Conservation (phyloP, 2,329 filamentous ascomycete genomes). For the Cordyceps fumosorosea region DNA sequence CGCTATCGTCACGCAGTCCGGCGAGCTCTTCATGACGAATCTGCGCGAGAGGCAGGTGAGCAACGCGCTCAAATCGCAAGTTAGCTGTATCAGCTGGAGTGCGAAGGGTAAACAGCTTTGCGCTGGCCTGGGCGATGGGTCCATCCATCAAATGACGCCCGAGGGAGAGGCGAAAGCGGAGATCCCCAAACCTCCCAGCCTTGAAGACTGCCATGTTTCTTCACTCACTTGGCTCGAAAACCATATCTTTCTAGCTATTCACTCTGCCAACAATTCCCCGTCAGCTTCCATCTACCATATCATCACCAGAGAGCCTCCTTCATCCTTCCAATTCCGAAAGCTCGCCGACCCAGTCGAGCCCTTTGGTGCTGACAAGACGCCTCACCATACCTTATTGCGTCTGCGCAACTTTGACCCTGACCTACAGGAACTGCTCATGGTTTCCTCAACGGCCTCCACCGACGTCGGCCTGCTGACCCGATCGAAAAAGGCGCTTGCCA, state of each 20-base stretch:
- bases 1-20: slow-evolving; percentile 72
- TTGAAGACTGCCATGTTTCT: slow-evolving; percentile 66
- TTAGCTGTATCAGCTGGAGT: slow-evolving; percentile 87
- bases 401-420: slow-evolving; percentile 75
- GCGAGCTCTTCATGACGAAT: slow-evolving; percentile 79
- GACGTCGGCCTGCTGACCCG: slow-evolving; percentile 75
- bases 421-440: slow-evolving; percentile 72
- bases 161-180: slow-evolving; percentile 69
- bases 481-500: slow-evolving; percentile 60
- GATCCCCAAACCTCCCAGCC: slow-evolving; percentile 68
- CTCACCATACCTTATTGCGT: slow-evolving; percentile 72
- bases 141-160: slow-evolving; percentile 74
- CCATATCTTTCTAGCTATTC: slow-evolving; percentile 71
- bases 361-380: slow-evolving; percentile 58
- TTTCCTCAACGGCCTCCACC: slow-evolving; percentile 72
- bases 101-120: slow-evolving; percentile 87
- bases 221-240: slow-evolving; percentile 86
- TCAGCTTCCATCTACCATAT: slow-evolving; percentile 71
- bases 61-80: slow-evolving; percentile 59
- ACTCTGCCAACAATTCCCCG: slow-evolving; percentile 55
- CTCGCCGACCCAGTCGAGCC: slow-evolving; percentile 68
- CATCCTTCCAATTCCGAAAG: slow-evolving; percentile 64
- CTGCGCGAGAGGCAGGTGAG: slow-evolving; percentile 63
- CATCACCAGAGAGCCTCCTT: slow-evolving; percentile 58
- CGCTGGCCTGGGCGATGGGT: slow-evolving; percentile 76